Conservation (phyloP, 306 rosid genomes). For the Citrullus colocynthis region DNA sequence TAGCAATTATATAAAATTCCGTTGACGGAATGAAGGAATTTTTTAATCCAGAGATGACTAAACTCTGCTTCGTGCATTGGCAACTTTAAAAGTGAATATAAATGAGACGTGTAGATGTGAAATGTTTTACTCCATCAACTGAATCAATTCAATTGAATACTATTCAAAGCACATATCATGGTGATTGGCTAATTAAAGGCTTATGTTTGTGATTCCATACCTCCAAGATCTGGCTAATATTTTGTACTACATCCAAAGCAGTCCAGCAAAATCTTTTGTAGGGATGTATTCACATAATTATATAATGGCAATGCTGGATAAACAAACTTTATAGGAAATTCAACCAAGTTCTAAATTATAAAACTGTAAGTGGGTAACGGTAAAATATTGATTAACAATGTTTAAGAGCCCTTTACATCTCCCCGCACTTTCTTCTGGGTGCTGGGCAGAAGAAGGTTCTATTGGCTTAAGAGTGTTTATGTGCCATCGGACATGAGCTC, state of each 20-base stretch:
- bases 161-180: neutral
- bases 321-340: neutral
- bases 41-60: neutral
- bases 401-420: no score
- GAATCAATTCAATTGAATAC: neutral
- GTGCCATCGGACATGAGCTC: neutral
- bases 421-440: neutral
- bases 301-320: neutral
- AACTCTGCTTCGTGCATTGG: neutral
- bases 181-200: neutral
- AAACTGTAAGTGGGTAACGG: neutral
- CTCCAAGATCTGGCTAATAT: neutral
- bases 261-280: neutral
- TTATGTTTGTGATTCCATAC: neutral
- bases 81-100: neutral
- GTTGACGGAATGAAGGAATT: neutral
- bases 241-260: neutral
- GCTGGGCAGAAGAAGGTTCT: neutral
- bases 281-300: neutral
- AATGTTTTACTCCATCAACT: neutral
- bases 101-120: neutral
- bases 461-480: neutral
- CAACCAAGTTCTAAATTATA: neutral
- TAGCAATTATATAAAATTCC: constrained; percentile 9
- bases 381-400: neutral